Percentiles rank a stretch among this genome's conserved stretches.
Conservation (phyloP, 2,329 filamentous ascomycete genomes). For the Lecanicillium sp. region DNA sequence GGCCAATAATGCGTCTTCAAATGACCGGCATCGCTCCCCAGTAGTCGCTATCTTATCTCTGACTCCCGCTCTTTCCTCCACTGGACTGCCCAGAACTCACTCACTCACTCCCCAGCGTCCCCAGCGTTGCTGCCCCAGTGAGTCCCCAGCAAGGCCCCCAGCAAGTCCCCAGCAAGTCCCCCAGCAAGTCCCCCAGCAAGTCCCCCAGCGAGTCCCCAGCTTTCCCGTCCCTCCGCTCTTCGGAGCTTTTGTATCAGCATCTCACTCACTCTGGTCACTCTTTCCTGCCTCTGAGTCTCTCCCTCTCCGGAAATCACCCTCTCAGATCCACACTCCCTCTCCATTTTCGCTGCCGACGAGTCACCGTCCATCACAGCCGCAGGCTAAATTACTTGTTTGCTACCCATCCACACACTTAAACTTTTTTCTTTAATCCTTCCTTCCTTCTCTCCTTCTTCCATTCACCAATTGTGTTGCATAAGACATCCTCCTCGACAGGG, state of each 20-base stretch:
- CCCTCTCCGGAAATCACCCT: too few species aligned
- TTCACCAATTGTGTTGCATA: conserved; percentile 4
- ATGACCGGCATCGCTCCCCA: conserved; percentile 10
- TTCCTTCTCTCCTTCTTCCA: neutral
- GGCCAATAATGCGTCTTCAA: too few species aligned
- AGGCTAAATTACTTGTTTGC: neutral
- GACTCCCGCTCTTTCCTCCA: conserved; percentile 8
- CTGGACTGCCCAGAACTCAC: too few species aligned
- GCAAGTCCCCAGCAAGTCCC: too few species aligned
- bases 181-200: too few species aligned
- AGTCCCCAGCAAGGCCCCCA: neutral
- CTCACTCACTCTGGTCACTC: conserved; percentile 5
- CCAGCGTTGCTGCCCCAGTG: neutral
- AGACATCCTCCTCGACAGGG: neutral
- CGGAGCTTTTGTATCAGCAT: conserved; percentile 11
- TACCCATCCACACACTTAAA: neutral
- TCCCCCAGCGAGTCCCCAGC: conserved; percentile 7
- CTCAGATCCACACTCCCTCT: too few species aligned
- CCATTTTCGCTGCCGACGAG: conserved; percentile 6
- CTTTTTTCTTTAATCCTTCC: neutral
- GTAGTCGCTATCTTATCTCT: conserved; percentile 9
- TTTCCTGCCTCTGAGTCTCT: too few species aligned
- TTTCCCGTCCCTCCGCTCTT: conserved; percentile 3
- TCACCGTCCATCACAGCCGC: conserved; percentile 1
- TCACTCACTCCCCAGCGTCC: neutral